These are phyloP conservation scores for Linum usitatissimum DNA, from an alignment of 345 rosid genomes.

Conservation along the genomic window DNA sequence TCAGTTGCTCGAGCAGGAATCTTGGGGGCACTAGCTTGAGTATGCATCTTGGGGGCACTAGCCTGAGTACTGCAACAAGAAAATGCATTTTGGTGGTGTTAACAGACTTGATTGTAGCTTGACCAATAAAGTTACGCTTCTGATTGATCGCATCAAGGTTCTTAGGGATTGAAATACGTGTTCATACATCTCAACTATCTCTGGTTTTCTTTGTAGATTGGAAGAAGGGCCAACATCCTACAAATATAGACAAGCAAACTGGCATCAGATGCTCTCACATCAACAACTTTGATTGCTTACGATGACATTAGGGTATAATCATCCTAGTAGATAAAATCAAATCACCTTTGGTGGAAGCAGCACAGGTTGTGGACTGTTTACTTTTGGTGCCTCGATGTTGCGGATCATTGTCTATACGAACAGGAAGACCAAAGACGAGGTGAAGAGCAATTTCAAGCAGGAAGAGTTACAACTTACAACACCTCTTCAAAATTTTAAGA, in stretches of 20 bases:
- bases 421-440: constrained; percentile 1
- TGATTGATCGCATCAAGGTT: too few species aligned
- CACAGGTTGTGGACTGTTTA: constrained; percentile 26
- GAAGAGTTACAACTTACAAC: background rate
- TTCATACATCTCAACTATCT: constrained; percentile 36
- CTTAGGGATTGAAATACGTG: background rate
- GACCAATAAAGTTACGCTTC: too few species aligned
- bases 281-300: background rate
- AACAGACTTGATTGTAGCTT: too few species aligned
- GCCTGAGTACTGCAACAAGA: background rate
- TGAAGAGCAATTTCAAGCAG: background rate
- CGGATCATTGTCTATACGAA: constrained; percentile 33
- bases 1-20: constrained; percentile 15
- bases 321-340: constrained; percentile 15
- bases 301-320: constrained; percentile 1
- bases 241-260: constrained; percentile 14
- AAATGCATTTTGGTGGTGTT: too few species aligned
- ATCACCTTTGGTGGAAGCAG: constrained; percentile 36
- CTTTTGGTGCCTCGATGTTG: constrained; percentile 24
- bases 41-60: constrained; percentile 15
- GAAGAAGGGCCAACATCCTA: constrained; percentile 31
- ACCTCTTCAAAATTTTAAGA: constrained; percentile 1
- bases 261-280: background rate
- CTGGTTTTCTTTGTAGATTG: constrained; percentile 27
- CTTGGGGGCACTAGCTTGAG: constrained; percentile 28